Percentiles rank a stretch among this genome's conserved stretches.
Evolutionary conservation across 2,329 filamentous ascomycete species (phyloP).

Genomic region (Tolypocladium tropicale): DNA sequence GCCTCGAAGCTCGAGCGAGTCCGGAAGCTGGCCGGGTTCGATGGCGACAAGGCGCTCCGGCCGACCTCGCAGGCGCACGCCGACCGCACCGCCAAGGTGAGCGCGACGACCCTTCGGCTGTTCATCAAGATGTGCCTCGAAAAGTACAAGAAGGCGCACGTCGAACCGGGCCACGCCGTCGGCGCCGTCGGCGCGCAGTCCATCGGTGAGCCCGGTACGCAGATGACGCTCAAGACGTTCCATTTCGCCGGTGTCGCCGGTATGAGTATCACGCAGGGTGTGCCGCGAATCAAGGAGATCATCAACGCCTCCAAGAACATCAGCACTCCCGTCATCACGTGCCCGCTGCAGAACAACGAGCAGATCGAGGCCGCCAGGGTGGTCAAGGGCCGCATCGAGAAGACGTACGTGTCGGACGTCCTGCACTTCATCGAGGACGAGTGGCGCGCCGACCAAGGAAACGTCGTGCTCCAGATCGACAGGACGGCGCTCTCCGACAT

Average conservation of each 20-base stretch:
- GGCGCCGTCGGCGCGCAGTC: conserved; percentile 95
- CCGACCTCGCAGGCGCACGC: conserved; percentile 29
- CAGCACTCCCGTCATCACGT: conserved; percentile 87
- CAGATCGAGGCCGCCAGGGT: conserved; percentile 74
- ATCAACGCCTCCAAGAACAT: conserved; percentile 96
- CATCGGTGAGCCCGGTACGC: conserved; percentile 94
- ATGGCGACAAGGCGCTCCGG: conserved; percentile 15
- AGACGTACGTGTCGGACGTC: conserved; percentile 79
- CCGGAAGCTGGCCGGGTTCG: conserved; percentile 41
- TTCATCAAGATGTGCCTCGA: conserved; percentile 77
- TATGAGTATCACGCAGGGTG: conserved; percentile 99
- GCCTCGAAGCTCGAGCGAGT: conserved; percentile 50
- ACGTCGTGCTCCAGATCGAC: conserved; percentile 74
- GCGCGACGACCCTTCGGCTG: conserved; percentile 56
- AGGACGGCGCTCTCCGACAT: conserved; percentile 67
- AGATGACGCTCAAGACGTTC: conserved; percentile 99
- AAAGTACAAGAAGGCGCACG: conserved; percentile 85
- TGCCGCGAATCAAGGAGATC: conserved; percentile 99
- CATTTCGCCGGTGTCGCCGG: conserved; percentile 99
- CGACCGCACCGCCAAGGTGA: conserved; percentile 77
- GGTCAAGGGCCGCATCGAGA: conserved; percentile 89
- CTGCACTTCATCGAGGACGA: conserved; percentile 77
- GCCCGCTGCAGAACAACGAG: conserved; percentile 66
- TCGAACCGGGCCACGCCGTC: conserved; percentile 91
- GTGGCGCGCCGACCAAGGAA: conserved; percentile 69